phyloP scores from a whole-genome alignment of 2,329 filamentous ascomycete genomes.

The Myriangium duriaei region DNA sequence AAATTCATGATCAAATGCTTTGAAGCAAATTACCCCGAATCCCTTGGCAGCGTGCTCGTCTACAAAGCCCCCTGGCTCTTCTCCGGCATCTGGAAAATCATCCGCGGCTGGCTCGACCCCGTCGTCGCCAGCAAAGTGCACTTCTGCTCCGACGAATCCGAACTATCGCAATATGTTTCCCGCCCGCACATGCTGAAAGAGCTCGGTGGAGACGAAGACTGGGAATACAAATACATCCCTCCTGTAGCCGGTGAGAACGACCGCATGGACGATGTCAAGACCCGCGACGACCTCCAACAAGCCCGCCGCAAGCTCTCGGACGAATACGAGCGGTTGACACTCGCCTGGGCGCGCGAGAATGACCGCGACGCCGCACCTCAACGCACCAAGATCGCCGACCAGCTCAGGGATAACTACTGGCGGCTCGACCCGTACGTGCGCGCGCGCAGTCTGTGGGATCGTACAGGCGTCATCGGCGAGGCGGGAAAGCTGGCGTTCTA shows the following conservation, averaged over 20 bases:
- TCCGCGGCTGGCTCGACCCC: slow-evolving; percentile 90
- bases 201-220: slow-evolving; percentile 75
- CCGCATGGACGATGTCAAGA: slow-evolving; percentile 49
- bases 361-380: slow-evolving; percentile 23
- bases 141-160: slow-evolving; percentile 72
- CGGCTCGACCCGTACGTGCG: slow-evolving; percentile 74
- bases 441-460: slow-evolving; percentile 73
- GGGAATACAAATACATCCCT: slow-evolving; percentile 72
- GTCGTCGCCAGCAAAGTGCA: slow-evolving; percentile 90
- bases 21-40: slow-evolving; percentile 96
- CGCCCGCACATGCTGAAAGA: slow-evolving; percentile 63
- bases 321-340: slow-evolving; percentile 61
- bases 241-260: slow-evolving; percentile 65
- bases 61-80: slow-evolving; percentile 98
- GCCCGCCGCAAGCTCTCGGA: slow-evolving; percentile 54
- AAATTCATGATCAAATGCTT: slow-evolving; percentile 99
- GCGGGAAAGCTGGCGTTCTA: slow-evolving; percentile 65
- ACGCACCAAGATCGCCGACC: slow-evolving; percentile 44
- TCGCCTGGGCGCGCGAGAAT: slow-evolving; percentile 56
- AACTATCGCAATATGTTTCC: slow-evolving; percentile 66
- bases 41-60: slow-evolving; percentile 74
- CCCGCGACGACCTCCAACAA: slow-evolving; percentile 49
- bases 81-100: slow-evolving; percentile 93
- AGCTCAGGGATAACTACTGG: slow-evolving; percentile 72
- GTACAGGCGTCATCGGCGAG: slow-evolving; percentile 56